Evolutionary conservation across 306 rosid genomes (phyloP), one percentile per base, ranked within the genome.

Genomic region (Arachis stenosperma): DNA sequence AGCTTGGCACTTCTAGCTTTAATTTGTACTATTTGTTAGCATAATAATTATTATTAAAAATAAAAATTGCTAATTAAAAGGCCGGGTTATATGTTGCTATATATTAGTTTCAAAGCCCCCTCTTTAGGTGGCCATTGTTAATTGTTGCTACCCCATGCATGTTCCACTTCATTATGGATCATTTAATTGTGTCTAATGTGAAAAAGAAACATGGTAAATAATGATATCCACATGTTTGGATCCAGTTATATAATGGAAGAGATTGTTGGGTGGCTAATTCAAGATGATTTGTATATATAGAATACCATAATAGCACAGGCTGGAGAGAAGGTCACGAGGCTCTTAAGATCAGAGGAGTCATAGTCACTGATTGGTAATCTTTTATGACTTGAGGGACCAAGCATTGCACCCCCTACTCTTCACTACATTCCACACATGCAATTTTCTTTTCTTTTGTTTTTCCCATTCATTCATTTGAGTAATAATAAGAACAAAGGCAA

Each of bases 381-480:
- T 78, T 84, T 58, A 83, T 69, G 60, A 78, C 61, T 6, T 27
- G 84, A 59, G 83, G 93, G 90, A 59, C 87, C 90, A 7, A 29
- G 46, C 8, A 73, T 81, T 75, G 68, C 66, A 67, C 48, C 75
- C 74, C 8, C 37, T 33, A 41, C 74, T 70, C 75, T 74, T 63
- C 65, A 63, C 65, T 60, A 75, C 65, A 73, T 44, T 76, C 82
- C 84, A 76, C 37, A 29, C 15, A 29, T 72, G n/a, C 29, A 29
- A n/a, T 30, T 78, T 7, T 74, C 54, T 67, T 74, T 30, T 14
- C 2, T 52, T 46, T 46, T 46, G 51, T 5, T 46, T 11, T 8
- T 9, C 8, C 7, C 37, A 47, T 47, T 47, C 68, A 48, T 46
- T 51, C 60, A 37, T 33, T 33, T 33, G 37, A n/a, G n/a, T n/a